Conservation (phyloP, 1,284 basidiomycete genomes). For the Irpex rosettiformis region DNA sequence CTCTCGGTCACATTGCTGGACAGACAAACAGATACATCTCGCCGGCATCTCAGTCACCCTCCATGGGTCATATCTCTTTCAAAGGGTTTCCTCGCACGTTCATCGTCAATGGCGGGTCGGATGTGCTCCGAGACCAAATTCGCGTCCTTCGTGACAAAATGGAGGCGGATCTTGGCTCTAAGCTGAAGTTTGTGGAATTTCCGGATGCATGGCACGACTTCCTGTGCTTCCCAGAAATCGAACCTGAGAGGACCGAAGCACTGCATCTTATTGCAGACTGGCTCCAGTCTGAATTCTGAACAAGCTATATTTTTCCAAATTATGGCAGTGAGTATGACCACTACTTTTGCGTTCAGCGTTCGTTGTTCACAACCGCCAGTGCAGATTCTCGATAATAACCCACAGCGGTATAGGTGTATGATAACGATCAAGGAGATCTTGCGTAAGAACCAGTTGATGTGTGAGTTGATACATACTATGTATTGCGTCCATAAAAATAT, state of each 20-base stretch:
- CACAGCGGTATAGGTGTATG: no score
- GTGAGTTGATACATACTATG: no score
- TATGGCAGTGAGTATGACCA: background rate
- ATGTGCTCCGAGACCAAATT: slow-evolving; percentile 50
- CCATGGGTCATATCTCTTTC: slow-evolving; percentile 35
- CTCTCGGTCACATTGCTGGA: slow-evolving; percentile 37
- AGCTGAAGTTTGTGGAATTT: slow-evolving; percentile 44
- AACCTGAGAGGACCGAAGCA: slow-evolving; percentile 13
- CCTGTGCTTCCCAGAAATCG: slow-evolving; percentile 4
- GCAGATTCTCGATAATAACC: no score
- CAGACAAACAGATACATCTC: slow-evolving; percentile 50
- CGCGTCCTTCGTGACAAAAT: slow-evolving; percentile 21
- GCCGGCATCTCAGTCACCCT: slow-evolving; percentile 40
- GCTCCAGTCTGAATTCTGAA: background rate
- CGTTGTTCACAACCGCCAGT: no score
- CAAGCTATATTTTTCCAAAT: background rate
- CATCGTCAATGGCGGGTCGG: slow-evolving; percentile 49
- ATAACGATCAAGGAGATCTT: no score
- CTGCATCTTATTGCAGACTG: slow-evolving; percentile 6
- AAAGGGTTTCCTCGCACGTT: slow-evolving; percentile 54
- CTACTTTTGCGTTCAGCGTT: background rate
- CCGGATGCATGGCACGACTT: slow-evolving; percentile 32
- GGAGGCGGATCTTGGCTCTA: slow-evolving; percentile 36
- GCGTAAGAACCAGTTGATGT: no score
- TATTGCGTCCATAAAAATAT: no score